Evolutionary conservation across 257 asterid genomes (phyloP).

Genomic region (Jacaranda mimosifolia): DNA sequence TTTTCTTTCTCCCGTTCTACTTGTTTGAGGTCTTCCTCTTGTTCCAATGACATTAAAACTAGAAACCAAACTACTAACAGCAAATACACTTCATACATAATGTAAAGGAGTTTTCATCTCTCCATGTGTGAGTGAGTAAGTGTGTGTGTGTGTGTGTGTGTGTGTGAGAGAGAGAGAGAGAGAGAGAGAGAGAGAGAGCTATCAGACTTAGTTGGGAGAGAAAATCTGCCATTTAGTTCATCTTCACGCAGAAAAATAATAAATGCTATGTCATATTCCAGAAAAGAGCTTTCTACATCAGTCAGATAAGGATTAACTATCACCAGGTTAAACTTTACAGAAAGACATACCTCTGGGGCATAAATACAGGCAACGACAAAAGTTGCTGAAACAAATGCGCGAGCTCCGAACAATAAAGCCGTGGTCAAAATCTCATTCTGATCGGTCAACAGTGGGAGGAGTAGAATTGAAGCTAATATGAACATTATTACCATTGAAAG

Average conservation of each 20-base stretch:
- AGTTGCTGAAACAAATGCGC: slow-evolving; percentile 66
- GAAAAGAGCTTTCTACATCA: slow-evolving; percentile 6
- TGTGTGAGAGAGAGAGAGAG: no score
- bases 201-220: neutral
- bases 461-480: slow-evolving; percentile 47
- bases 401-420: slow-evolving; percentile 69
- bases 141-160: no score
- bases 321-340: slow-evolving; percentile 3
- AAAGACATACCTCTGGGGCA: slow-evolving; percentile 68
- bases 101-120: no score
- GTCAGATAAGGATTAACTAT: neutral
- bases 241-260: slow-evolving; percentile 1
- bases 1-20: no score
- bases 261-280: neutral
- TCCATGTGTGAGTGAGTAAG: neutral
- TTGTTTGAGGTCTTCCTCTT: no score
- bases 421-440: slow-evolving; percentile 61
- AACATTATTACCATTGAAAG: slow-evolving; percentile 66
- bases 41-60: no score
- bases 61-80: no score
- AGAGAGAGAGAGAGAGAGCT: neutral
- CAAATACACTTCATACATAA: no score
- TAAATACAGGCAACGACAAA: slow-evolving; percentile 61
- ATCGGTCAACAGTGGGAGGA: slow-evolving; percentile 61
- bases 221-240: neutral